These are phyloP conservation scores for Epichloe uncinata DNA, from an alignment of 2,329 filamentous ascomycete genomes.

Conservation along the genomic window DNA sequence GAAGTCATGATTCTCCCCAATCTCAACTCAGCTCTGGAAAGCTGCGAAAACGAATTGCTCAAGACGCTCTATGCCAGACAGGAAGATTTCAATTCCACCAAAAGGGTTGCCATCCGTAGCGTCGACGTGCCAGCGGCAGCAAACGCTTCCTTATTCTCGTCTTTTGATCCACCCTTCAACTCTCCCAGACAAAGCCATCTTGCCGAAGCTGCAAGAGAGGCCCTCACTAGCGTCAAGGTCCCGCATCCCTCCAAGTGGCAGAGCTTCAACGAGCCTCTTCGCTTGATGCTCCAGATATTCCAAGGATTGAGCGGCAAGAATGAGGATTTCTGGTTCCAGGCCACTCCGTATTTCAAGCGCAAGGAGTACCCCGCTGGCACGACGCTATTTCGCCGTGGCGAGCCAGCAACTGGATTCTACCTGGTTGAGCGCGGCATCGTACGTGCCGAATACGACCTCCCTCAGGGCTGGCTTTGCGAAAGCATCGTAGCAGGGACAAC, in stretches of 20 bases:
- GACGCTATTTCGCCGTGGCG: constrained; percentile 64
- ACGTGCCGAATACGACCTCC: constrained; percentile 77
- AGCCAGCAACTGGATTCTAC: constrained; percentile 73
- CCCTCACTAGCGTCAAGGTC: constrained; percentile 53
- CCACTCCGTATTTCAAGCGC: constrained; percentile 59
- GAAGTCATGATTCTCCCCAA: constrained; percentile 74
- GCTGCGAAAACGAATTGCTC: constrained; percentile 87
- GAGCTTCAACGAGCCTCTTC: constrained; percentile 77
- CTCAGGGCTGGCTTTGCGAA: constrained; percentile 80
- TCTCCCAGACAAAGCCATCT: constrained; percentile 73
- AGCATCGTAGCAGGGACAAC: constrained; percentile 90
- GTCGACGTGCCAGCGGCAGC: constrained; percentile 33
- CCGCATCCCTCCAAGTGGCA: constrained; percentile 58
- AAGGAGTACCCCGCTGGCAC: constrained; percentile 55
- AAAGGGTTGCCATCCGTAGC: constrained; percentile 26
- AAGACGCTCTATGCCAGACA: constrained; percentile 64
- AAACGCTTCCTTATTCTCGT: constrained; percentile 19
- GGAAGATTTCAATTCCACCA: constrained; percentile 41
- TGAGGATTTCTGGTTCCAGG: constrained; percentile 90
- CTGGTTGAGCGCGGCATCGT: constrained; percentile 81
- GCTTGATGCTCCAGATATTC: constrained; percentile 91
- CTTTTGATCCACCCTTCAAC: constrained; percentile 39
- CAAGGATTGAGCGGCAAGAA: constrained; percentile 73
- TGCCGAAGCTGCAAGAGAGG: constrained; percentile 62
- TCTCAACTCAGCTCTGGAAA: constrained; percentile 85